Percentiles rank a stretch among this genome's conserved stretches.
These are phyloP conservation scores for Paracorniculantispora psalliotae DNA, from an alignment of 2,329 filamentous ascomycete species.

Conservation along the genomic window DNA sequence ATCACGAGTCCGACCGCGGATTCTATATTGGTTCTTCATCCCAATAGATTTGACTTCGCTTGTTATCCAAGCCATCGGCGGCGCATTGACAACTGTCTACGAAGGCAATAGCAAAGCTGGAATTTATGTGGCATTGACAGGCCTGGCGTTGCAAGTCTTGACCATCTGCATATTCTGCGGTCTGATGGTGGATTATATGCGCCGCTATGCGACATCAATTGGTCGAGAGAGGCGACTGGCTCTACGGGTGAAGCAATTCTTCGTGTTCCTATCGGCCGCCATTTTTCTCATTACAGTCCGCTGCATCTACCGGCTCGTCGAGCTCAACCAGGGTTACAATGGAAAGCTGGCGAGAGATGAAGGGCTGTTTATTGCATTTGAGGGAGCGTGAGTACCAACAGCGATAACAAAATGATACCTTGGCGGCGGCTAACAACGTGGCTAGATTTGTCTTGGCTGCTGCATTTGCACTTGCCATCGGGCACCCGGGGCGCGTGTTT, in stretches of 20 bases:
- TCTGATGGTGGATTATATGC: conserved; percentile 37
- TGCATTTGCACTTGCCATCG: not conserved
- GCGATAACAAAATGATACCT: not conserved
- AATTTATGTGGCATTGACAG: conserved; percentile 44
- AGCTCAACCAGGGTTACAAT: conserved; percentile 58
- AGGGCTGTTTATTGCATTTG: not conserved
- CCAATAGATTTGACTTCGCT: conserved; percentile 48
- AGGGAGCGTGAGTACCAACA: not conserved
- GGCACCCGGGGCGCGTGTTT: not conserved
- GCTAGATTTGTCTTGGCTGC: not conserved
- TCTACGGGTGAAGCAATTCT: conserved; percentile 32
- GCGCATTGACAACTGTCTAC: conserved; percentile 32
- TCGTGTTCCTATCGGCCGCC: conserved; percentile 45
- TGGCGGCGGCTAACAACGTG: not conserved
- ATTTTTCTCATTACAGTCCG: conserved; percentile 58
- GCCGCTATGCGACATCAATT: conserved; percentile 20
- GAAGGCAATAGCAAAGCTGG: conserved; percentile 37
- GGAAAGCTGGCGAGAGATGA: conserved; percentile 44
- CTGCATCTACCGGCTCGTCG: conserved; percentile 60
- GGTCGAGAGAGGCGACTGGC: not conserved
- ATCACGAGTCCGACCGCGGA: conserved; percentile 23
- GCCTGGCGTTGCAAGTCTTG: conserved; percentile 44
- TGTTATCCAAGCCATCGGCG: conserved; percentile 46
- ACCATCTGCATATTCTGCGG: conserved; percentile 40
- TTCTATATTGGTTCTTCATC: conserved; percentile 32